Evolutionary conservation across 225 moss, liverwort and hornwort genomes (phyloP), one percentile per base, ranked within the genome.

Genomic region (Asterella californica): DNA sequence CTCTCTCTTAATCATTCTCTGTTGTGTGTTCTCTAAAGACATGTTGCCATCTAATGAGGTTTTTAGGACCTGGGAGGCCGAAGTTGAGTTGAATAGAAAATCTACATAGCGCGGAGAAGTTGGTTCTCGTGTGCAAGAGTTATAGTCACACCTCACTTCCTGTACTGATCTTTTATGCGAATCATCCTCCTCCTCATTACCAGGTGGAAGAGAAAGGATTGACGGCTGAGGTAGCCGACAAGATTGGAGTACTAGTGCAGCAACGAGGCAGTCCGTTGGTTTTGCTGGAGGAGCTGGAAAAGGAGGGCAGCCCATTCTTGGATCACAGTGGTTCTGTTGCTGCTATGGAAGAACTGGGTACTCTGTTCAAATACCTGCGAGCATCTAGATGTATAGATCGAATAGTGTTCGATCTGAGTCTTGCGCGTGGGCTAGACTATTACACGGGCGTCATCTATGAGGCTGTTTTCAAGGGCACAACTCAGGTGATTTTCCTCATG

Each of bases 371-470:
- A 29, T 87, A 87, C 57, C 79, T 90, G 38, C 72, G 84, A 66
- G 82, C 85, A n/a, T 81, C 83, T 18, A 84, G 76, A 53, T 90
- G 90, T 75, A 73, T 88, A 9, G 57, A 84, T 70, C 85, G 72
- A 17, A 79, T 90, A 74, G 81, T 86, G 27, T 88, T 90, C 75
- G 88, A 90, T 72, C 82, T 90, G 15, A 90, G 87, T 53, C 74
- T 90, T 33, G 88, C 90, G 18, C 79, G 90, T 64, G 90, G 90
- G 47, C 72, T 90, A 61, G 90, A 90, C 69, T 90, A 90, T 52
- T 90, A 90, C 82, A 90, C 90, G 21, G 90, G 90, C 10, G 85
- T 90, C 75, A 90, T 90, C 21, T 90, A 82, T 79, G 90, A 90
- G 78, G 90, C 90, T 21, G 84, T 84, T 12, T 79, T 90, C 48